Conservation (phyloP, 768 basidiomycete genomes). For the Boletus sp. region DNA sequence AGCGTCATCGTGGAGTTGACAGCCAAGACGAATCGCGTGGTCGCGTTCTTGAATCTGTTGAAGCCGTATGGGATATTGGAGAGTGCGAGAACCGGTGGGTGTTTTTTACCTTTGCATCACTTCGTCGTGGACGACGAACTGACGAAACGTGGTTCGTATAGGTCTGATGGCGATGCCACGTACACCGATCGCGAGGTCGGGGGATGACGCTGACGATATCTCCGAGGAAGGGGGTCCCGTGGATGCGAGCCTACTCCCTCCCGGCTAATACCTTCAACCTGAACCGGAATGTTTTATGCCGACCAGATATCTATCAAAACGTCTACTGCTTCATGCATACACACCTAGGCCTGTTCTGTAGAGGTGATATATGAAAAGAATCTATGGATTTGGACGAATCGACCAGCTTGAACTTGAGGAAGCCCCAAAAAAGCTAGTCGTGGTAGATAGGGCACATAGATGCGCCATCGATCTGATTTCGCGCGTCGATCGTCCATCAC, state of each 20-base stretch:
- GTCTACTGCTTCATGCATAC: not conserved
- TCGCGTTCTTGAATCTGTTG: slow-evolving; percentile 88
- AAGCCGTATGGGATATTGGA: slow-evolving; percentile 96
- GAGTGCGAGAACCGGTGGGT: slow-evolving; percentile 87
- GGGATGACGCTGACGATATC: slow-evolving; percentile 57
- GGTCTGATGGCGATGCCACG: slow-evolving; percentile 99
- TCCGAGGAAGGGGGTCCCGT: slow-evolving; percentile 57
- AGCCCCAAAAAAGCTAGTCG: too few relatives aligned
- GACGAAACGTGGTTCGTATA: slow-evolving; percentile 26
- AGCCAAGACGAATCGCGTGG: slow-evolving; percentile 87
- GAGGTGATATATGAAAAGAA: not conserved
- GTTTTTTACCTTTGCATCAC: not conserved
- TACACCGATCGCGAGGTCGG: slow-evolving; percentile 71
- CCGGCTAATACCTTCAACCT: slow-evolving; percentile 56
- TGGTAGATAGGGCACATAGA: too few relatives aligned
- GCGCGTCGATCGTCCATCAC: too few relatives aligned
- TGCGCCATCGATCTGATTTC: too few relatives aligned
- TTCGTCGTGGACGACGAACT: not conserved
- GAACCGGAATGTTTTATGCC: not conserved
- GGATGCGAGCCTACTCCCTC: slow-evolving; percentile 91
- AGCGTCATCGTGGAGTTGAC: slow-evolving; percentile 94
- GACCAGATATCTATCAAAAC: not conserved
- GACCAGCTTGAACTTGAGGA: too few relatives aligned
- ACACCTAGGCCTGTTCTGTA: not conserved
- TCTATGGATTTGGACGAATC: too few relatives aligned